These are phyloP conservation scores for Coniferiporia weirii DNA, from an alignment of 1,284 basidiomycete genomes.

Conservation along the genomic window DNA sequence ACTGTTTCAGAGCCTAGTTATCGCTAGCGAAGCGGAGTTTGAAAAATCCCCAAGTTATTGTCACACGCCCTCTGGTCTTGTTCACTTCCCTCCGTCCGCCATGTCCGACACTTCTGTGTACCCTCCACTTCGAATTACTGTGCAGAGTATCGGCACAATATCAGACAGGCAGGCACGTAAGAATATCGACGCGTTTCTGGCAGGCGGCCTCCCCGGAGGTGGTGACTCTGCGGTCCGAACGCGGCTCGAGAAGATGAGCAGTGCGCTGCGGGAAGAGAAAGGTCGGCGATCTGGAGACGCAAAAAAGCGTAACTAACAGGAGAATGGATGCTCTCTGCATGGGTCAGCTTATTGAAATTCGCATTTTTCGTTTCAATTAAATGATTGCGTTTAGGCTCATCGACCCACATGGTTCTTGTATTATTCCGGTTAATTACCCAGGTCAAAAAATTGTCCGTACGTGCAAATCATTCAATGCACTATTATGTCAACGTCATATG, in stretches of 20 bases:
- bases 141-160: constrained; percentile 18
- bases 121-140: constrained; percentile 6
- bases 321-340: not conserved
- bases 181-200: constrained; percentile 23
- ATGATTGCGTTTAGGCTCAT: not conserved
- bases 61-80: no score
- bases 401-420: not conserved
- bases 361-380: not conserved
- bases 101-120: constrained; percentile 10
- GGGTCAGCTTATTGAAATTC: not conserved
- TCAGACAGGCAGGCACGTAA: constrained; percentile 20
- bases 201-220: constrained; percentile 22
- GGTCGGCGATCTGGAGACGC: not conserved
- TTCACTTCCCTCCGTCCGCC: not conserved
- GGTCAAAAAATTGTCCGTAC: not conserved
- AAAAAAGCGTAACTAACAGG: not conserved
- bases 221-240: constrained; percentile 6
- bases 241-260: constrained; percentile 10
- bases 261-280: constrained; percentile 2
- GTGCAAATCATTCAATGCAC: not conserved
- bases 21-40: no score
- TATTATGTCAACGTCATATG: no score
- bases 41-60: no score
- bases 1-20: no score
- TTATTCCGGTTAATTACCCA: not conserved